Evolutionary conservation across 192 early-diverging fungal genomes (phyloP).

Genomic region (Linnemannia elongata): DNA sequence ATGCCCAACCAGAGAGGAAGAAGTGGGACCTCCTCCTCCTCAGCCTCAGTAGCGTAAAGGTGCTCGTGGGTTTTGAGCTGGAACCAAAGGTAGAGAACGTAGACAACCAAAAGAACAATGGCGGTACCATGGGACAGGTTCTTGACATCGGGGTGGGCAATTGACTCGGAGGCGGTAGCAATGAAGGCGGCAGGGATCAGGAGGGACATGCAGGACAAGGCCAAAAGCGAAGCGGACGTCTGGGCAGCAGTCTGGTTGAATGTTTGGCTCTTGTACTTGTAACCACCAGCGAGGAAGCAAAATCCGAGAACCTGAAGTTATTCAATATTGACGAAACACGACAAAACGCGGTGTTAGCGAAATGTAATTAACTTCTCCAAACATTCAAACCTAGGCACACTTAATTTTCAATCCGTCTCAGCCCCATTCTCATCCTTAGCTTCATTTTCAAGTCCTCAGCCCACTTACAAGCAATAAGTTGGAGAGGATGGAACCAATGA

Average conservation of each 20-base stretch:
- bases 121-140: slow-evolving; percentile 76
- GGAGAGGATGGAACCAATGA: slow-evolving; percentile 93
- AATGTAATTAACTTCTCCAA: no score
- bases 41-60: slow-evolving; percentile 52
- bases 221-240: slow-evolving; percentile 75
- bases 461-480: slow-evolving; percentile 81
- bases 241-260: slow-evolving; percentile 82
- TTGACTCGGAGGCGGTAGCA: slow-evolving; percentile 60
- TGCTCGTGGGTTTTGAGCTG: slow-evolving; percentile 90
- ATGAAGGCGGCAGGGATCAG: slow-evolving; percentile 80
- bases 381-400: no score
- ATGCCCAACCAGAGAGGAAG: slow-evolving; percentile 72
- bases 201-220: slow-evolving; percentile 74
- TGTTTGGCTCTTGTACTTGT: slow-evolving; percentile 71
- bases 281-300: slow-evolving; percentile 88
- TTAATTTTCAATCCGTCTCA: no score
- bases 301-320: slow-evolving; percentile 78
- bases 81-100: slow-evolving; percentile 82
- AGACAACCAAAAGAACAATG: slow-evolving; percentile 78
- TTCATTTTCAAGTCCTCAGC: not conserved
- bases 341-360: not conserved
- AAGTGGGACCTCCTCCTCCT: slow-evolving; percentile 71
- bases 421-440: not conserved
- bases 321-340: not conserved
- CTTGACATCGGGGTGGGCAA: slow-evolving; percentile 65